Evolutionary conservation across 805 yeast genomes (phyloP).

Genomic region (Lipomyces yamadae): DNA sequence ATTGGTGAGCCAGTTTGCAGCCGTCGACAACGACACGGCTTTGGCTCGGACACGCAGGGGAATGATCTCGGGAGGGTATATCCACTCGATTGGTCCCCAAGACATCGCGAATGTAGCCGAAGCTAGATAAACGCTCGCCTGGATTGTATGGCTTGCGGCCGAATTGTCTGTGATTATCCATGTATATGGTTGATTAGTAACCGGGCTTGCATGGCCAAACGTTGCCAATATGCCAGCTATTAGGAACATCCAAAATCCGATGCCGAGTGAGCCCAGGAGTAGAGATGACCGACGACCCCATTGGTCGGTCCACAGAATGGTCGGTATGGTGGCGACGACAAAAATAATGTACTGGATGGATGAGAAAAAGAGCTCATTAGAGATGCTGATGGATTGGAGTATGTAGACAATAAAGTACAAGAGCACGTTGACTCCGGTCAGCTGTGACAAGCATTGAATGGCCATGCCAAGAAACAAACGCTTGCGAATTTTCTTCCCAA

Average conservation of each 20-base stretch:
- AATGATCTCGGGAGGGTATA: conserved; percentile 50
- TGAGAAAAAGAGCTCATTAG: conserved; percentile 3
- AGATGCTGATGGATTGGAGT: not conserved
- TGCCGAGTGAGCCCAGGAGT: conserved; percentile 73
- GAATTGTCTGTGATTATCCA: not conserved
- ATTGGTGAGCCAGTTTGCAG: conserved; percentile 90
- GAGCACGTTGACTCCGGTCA: conserved; percentile 87
- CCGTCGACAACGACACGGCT: conserved; percentile 87
- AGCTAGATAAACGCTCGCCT: conserved; percentile 64
- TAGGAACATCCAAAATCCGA: conserved; percentile 71
- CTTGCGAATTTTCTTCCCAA: conserved; percentile 60
- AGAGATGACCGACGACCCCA: conserved; percentile 92
- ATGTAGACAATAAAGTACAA: conserved; percentile 64
- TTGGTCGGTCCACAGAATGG: conserved; percentile 84
- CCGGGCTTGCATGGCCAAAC: not conserved
- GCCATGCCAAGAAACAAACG: conserved; percentile 91
- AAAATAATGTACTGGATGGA: conserved; percentile 1
- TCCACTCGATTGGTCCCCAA: conserved; percentile 62
- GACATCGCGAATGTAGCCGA: conserved; percentile 80
- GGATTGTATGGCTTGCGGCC: conserved; percentile 59
- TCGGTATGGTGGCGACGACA: conserved; percentile 71
- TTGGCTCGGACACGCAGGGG: conserved; percentile 84
- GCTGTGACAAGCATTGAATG: conserved; percentile 92
- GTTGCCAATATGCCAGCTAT: conserved; percentile 46
- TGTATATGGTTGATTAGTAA: not conserved